Evolutionary conservation across 305 asterid species (phyloP), one percentile per base, ranked within the genome.

Genomic region (Fraxinus ornus): DNA sequence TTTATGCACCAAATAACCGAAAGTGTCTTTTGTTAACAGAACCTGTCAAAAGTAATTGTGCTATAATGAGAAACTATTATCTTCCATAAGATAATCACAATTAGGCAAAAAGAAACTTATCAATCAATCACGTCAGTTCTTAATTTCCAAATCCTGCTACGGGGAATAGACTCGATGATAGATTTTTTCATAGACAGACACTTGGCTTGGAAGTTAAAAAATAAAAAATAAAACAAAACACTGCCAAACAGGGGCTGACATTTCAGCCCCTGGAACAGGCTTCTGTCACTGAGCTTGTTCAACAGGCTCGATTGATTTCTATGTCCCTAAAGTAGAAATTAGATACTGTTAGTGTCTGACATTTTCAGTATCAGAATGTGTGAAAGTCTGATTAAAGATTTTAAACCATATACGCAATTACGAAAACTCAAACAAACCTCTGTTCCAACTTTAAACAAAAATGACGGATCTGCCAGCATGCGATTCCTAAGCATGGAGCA

Each of bases 381-480:
- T 4, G 3, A 3, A 24, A 68, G 37, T 28, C 1, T 1, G 75
- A 30, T 4, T 70, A 24, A 24, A 24, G 3, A 8, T 66, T 26
- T 22, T 60, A 26, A 62, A 26, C 75, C 35, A 70, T 30, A 70
- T 15, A 36, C 44, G 47, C 33, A 82, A 64, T 72, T 74, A 30
- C 39, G 77, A 39, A 77, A 77, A 60, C 78, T 73, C 68, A 49
- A 83, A 83, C 93, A 78, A 79, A 95, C 98, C 96, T 95, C 98
- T 44, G 91, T 90, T 80, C 97, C 98, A 62, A 95, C 91, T 93
- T 95, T 93, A 85, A 93, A 95, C 90, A 95, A 82, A 88, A 95
- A 95, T 0, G 98, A 88, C 0, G 98, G 98, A 90, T 95, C 98
- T 15, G 93, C 98, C 55, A 95, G 90, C 98, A 95, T 93, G 49